Evolutionary conservation across 139 green algal species (phyloP).

Genomic region (Spirogloea muscicola): DNA sequence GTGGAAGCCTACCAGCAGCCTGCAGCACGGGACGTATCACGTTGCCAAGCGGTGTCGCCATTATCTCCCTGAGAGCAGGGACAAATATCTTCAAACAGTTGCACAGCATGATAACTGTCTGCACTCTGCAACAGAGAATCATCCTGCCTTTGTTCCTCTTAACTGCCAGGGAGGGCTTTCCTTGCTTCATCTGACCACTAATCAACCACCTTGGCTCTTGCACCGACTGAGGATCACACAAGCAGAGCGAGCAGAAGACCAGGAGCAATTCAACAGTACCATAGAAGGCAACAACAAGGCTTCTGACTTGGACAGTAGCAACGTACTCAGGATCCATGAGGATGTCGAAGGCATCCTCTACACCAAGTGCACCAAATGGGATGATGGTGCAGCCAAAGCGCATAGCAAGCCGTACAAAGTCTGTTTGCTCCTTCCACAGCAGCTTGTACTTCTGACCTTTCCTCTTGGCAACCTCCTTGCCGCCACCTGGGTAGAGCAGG

Average conservation of each 20-base stretch:
- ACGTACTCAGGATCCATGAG: conserved; percentile 43
- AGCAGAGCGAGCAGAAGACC: conserved; percentile 1
- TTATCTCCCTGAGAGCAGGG: conserved; percentile 34
- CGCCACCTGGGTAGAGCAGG: conserved; percentile 34
- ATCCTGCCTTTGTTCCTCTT: neutral
- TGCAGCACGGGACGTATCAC: conserved; percentile 8
- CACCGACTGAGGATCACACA: neutral
- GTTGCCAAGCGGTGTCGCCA: neutral
- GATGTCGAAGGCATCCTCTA: conserved; percentile 63
- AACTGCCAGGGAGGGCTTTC: too few species aligned
- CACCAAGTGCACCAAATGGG: conserved; percentile 78
- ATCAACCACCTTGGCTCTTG: neutral
- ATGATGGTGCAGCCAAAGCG: conserved; percentile 84
- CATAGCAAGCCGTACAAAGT: conserved; percentile 89
- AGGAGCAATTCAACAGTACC: neutral
- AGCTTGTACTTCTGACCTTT: conserved; percentile 82
- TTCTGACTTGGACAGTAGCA: neutral
- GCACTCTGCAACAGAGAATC: neutral
- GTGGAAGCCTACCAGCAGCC: neutral
- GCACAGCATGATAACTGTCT: neutral
- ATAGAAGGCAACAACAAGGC: neutral
- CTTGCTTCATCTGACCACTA: too few species aligned
- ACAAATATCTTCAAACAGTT: too few species aligned
- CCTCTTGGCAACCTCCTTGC: conserved; percentile 31
- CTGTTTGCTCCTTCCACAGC: conserved; percentile 77